Evolutionary conservation across 306 rosid species (phyloP).

Genomic region (Astragalus membranaceus): DNA sequence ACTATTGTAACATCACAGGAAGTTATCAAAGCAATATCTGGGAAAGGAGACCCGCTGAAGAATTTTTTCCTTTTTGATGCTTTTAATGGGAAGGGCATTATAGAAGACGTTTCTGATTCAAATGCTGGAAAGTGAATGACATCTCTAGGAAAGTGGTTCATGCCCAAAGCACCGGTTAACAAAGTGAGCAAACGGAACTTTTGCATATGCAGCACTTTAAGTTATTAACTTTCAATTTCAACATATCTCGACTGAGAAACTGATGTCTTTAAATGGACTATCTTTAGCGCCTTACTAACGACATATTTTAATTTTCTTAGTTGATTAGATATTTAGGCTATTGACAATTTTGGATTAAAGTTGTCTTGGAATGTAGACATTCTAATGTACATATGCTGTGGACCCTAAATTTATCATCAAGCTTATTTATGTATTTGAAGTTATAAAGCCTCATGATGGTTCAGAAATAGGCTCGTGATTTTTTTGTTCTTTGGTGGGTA

Average conservation of each 20-base stretch:
- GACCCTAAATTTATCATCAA: neutral
- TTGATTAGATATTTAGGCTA: neutral
- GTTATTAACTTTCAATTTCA: neutral
- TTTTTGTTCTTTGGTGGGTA: neutral
- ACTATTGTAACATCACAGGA: conserved; percentile 41
- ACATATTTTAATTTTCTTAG: neutral
- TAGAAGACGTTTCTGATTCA: conserved; percentile 60
- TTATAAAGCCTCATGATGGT: neutral
- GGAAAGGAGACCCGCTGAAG: conserved; percentile 78
- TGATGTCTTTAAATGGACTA: conserved; percentile 12
- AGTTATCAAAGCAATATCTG: conserved; percentile 92
- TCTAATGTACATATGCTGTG: neutral
- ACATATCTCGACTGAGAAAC: neutral
- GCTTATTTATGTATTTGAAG: neutral
- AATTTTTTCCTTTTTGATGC: conserved; percentile 84
- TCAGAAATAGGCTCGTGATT: neutral
- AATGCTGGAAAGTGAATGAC: conserved; percentile 18
- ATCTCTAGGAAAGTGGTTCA: neutral
- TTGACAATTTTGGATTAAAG: neutral
- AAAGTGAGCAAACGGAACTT: neutral
- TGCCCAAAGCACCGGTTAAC: neutral
- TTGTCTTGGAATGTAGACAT: neutral
- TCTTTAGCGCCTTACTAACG: neutral
- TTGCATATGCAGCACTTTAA: neutral
- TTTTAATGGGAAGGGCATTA: conserved; percentile 78